A percentile compares a stretch with the other conserved stretches of the same genome.
phyloP scores from a whole-genome alignment of 805 yeast species.

The Teunomyces funiuensis region DNA sequence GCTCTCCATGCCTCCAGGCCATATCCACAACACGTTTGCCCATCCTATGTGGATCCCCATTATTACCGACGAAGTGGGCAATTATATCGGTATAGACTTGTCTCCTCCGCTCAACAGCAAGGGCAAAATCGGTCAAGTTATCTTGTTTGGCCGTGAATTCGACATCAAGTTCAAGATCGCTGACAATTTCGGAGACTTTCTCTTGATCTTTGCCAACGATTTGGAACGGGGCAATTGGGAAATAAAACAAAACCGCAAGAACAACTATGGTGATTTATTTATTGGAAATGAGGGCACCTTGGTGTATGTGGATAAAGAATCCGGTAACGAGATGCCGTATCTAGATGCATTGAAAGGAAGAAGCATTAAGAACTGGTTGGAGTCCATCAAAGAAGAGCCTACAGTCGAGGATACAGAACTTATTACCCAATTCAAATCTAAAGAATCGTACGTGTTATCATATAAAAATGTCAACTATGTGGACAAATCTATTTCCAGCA shows the following conservation, averaged over 20 bases:
- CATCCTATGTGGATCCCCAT: slow-evolving; percentile 91
- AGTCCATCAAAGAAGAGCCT: slow-evolving; percentile 18
- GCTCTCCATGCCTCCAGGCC: slow-evolving; percentile 73
- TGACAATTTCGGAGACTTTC: slow-evolving; percentile 84
- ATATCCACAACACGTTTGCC: slow-evolving; percentile 76
- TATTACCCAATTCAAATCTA: slow-evolving; percentile 20
- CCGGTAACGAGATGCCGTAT: slow-evolving; percentile 44
- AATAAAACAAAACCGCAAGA: slow-evolving; percentile 50
- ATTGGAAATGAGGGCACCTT: slow-evolving; percentile 72
- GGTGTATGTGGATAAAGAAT: slow-evolving; percentile 60
- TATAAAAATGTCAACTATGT: slow-evolving; percentile 21
- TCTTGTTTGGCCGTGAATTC: slow-evolving; percentile 89
- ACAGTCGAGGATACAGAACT: slow-evolving; percentile 8
- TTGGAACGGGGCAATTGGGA: slow-evolving; percentile 80
- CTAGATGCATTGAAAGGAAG: slow-evolving; percentile 40
- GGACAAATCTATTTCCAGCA: slow-evolving; percentile 32
- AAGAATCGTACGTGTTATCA: slow-evolving; percentile 20
- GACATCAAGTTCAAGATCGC: slow-evolving; percentile 88
- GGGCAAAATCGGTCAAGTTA: slow-evolving; percentile 80
- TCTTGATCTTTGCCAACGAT: slow-evolving; percentile 81
- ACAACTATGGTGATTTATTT: slow-evolving; percentile 46
- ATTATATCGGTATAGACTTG: slow-evolving; percentile 87
- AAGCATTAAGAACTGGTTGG: slow-evolving; percentile 34
- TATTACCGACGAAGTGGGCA: slow-evolving; percentile 85
- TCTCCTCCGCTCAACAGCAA: slow-evolving; percentile 63